Base-by-base conservation (phyloP, 2,329 filamentous ascomycete species). In the Cercospora canescens region DNA sequence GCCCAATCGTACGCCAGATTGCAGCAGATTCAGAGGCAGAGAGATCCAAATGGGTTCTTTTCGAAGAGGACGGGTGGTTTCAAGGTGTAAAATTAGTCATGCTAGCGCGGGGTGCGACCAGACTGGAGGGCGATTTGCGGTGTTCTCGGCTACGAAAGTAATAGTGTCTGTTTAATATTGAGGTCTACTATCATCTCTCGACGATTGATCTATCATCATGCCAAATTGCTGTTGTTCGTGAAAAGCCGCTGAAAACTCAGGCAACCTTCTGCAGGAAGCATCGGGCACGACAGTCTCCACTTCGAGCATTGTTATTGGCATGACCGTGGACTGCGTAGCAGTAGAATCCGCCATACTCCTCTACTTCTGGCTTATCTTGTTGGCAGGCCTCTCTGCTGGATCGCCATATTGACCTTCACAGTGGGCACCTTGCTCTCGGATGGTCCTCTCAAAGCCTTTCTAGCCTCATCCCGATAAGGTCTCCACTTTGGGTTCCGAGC, bases 401-500 rank as follows among this genome's bases (percentile, higher is more conserved):
- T 64, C 2, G 64, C 65, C 65, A 76, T 67, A 52, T 76, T 76
- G 21, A 75, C 41, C 56, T 67, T 72, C 14, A 74, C 62, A n/a
- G 73, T 74, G 7, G 70, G 70, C 60, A 70, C 69, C 60, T 68
- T 75, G 1, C 62, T 52, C 32, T 62, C 61, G 1, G 68, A 70
- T 24, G 69, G 69, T 52, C 61, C 65, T 50, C 69, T 41, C 18
- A 68, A 55, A 18, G 69, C 63, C 39, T 69, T 73, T 6, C 62
- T 58, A 14, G 70, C 70, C 11, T 67, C 63, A n/a, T 71, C 69
- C 11, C 63, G 37, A 32, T 62, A 71, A 24, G 69, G 68, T 24
- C 69, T 72, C 62, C 74, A 62, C 34, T 56, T 66, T 9, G 74
- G 74, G 63, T 76, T 76, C 41, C 74, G 67, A n/a, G 67, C 65